Evolutionary conservation across 352 stramenopile genomes (phyloP).

Genomic region (Aphanomyces astaci): DNA sequence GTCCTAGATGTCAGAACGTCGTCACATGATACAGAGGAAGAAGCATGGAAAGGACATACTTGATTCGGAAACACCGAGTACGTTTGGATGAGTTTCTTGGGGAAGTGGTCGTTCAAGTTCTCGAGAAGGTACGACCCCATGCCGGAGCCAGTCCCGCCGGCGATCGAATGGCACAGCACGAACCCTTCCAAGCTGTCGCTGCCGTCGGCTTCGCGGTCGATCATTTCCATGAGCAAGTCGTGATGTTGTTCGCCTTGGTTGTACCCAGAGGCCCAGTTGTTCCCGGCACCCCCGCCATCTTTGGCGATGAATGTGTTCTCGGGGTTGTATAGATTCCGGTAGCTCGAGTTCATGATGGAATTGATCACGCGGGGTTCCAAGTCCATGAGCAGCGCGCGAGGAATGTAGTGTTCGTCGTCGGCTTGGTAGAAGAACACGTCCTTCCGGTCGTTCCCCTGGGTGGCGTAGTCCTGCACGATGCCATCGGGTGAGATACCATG

Average conservation of each 20-base stretch:
- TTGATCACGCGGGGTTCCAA: constrained; percentile 94
- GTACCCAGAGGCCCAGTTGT: constrained; percentile 91
- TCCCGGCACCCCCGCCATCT: constrained; percentile 85
- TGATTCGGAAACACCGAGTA: constrained; percentile 99
- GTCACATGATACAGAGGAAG: background rate
- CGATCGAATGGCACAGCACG: constrained; percentile 98
- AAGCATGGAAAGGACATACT: constrained; percentile 26
- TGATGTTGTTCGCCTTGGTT: constrained; percentile 90
- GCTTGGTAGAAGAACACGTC: constrained; percentile 99
- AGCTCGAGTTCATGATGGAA: constrained; percentile 85
- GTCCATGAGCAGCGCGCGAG: constrained; percentile 96
- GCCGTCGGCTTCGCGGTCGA: constrained; percentile 95
- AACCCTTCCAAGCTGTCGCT: constrained; percentile 96
- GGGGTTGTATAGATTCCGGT: constrained; percentile 97
- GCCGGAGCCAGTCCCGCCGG: constrained; percentile 96
- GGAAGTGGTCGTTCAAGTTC: constrained; percentile 99
- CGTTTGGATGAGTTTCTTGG: constrained; percentile 99
- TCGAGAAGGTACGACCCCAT: constrained; percentile 99
- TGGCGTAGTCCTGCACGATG: constrained; percentile 91
- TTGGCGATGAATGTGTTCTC: constrained; percentile 97
- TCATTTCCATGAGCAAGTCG: constrained; percentile 99
- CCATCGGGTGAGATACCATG: constrained; percentile 97
- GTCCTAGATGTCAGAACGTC: constrained; percentile 26
- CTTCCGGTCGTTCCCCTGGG: constrained; percentile 93
- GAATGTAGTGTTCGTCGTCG: constrained; percentile 98